Percentiles rank a stretch among this genome's conserved stretches.
phyloP scores from a whole-genome alignment of 176 grass and related monocot genomes.

The Oryza officinalis region DNA sequence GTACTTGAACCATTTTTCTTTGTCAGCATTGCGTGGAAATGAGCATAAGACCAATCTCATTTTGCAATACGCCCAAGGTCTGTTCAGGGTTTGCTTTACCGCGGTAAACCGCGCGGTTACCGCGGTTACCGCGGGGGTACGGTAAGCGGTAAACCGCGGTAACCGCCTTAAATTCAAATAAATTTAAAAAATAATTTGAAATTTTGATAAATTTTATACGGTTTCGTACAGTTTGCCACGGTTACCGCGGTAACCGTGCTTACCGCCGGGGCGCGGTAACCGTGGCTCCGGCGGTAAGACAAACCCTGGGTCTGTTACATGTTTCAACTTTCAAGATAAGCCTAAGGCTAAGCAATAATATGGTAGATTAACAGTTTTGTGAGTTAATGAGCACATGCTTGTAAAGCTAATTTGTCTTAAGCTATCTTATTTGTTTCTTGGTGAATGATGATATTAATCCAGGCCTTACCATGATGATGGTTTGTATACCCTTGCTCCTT shows the following conservation, averaged over 20 bases:
- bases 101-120: too few species aligned
- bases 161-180: too few species aligned
- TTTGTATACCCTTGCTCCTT: not conserved
- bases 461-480: not conserved
- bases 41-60: not conserved
- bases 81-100: too few species aligned
- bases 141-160: too few species aligned
- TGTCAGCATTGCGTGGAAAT: not conserved
- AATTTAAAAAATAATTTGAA: too few species aligned
- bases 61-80: not conserved
- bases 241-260: too few species aligned
- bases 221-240: too few species aligned
- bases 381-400: not conserved
- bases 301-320: too few species aligned
- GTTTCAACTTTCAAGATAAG: not conserved
- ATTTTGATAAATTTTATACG: too few species aligned
- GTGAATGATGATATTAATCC: not conserved
- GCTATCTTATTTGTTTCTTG: not conserved
- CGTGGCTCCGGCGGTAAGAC: too few species aligned
- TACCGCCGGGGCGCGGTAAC: too few species aligned
- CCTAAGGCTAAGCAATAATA: not conserved
- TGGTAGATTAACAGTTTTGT: not conserved
- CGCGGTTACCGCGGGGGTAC: too few species aligned
- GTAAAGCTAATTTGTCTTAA: not conserved
- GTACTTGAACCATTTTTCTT: not conserved